Evolutionary conservation across 305 asterid genomes (phyloP).

Genomic region (Fraxinus floribunda): DNA sequence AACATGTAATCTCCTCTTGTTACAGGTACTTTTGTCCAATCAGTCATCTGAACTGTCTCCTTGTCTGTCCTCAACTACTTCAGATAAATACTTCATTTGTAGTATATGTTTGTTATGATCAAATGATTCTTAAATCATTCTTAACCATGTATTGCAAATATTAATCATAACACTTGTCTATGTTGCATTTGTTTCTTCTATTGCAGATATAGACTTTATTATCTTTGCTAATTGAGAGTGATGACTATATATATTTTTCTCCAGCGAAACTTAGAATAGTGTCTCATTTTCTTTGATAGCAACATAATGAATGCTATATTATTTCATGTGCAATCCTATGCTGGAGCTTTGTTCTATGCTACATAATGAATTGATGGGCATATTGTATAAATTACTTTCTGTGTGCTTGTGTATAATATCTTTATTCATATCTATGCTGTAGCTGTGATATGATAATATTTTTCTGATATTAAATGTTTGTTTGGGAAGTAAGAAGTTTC

Average conservation of each 20-base stretch:
- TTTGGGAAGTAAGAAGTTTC: not conserved
- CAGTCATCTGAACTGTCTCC: not conserved
- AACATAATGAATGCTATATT: not conserved
- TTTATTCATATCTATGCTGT: not conserved
- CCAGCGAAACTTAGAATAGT: not conserved
- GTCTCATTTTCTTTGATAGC: not conserved
- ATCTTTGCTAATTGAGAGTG: not conserved
- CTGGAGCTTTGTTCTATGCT: not conserved
- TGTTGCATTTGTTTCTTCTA: constrained; percentile 1
- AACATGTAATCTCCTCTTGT: not conserved
- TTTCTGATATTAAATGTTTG: not conserved
- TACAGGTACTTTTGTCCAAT: not conserved
- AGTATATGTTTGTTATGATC: not conserved
- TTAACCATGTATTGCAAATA: not conserved
- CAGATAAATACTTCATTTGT: not conserved
- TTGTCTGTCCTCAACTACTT: not conserved
- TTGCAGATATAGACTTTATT: not conserved
- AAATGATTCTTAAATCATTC: not conserved
- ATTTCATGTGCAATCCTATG: not conserved
- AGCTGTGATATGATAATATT: not conserved
- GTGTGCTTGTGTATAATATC: not conserved
- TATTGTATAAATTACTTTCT: not conserved
- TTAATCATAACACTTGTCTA: not conserved
- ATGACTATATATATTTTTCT: not conserved
- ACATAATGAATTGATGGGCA: not conserved